Base-by-base conservation (phyloP, 768 basidiomycete species). In the Amanita brunnescens region DNA sequence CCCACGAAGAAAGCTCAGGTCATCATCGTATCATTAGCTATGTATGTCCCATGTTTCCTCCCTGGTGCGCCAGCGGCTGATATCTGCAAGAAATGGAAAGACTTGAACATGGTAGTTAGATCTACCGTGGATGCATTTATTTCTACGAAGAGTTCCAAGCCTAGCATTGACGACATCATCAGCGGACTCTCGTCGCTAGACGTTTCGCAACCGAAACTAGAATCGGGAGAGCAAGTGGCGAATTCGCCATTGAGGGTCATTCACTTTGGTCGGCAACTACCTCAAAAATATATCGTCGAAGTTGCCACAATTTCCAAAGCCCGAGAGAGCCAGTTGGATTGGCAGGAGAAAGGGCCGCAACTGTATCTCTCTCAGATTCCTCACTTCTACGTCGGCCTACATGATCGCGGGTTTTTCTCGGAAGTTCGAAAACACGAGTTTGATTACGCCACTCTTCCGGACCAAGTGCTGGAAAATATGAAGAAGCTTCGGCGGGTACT, bases 281-380 rank as follows among this genome's bases (percentile, higher is more conserved):
- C 35, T 72, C 73, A 37, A 52, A 60, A 16, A 56, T 62, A 21
- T 12, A 24, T 29, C 43, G 43, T 12, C 54, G 33, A 47, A 29
- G 40, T 51, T 37, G 42, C 49, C 8, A 51, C 49, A 7, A 41
- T 41, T 18, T 51, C 49, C 5, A 24, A 41, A 33, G 38, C 21
- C 18, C 49, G 49, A 29, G 40, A 41, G 39, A 37, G 42, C 33
- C 35, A 39, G 3, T 50, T 62, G 45, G 62, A 77, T 53, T 78
- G 78, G 78, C 57, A 35, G 5, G 72, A 77, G 2, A 58, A 64
- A 7, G 78, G 73, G 55, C 72, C 74, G 0, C 79, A 80, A 57
- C 54, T 79, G 16, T 72, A 66, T 53, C 64, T 80, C 18, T 77
- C 79, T 6, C 71, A 74, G 55, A 80, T 75, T 2, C 59, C 65